Evolutionary conservation across 1,284 basidiomycete genomes (phyloP).

Genomic region (Coniferiporia sulphurascens): DNA sequence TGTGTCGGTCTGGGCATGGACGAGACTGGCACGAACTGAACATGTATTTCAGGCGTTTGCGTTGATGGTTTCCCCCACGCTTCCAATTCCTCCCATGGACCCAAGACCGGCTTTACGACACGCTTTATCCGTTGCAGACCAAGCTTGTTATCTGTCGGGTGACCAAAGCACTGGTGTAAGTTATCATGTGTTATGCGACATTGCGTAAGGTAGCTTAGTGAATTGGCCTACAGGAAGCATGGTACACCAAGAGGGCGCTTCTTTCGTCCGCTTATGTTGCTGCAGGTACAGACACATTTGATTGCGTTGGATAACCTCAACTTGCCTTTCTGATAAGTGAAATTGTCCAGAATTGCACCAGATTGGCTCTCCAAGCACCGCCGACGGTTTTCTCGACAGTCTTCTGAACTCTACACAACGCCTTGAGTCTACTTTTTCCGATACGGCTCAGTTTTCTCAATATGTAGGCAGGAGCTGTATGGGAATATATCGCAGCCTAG

Average conservation of each 20-base stretch:
- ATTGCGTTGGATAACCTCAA: background rate
- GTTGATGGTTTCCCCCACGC: conserved; percentile 47
- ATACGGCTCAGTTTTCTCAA: conserved; percentile 46
- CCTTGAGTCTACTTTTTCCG: conserved; percentile 41
- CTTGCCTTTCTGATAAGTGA: background rate
- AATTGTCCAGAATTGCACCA: conserved; percentile 61
- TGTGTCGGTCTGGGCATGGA: conserved; percentile 26
- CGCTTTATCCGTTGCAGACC: conserved; percentile 55
- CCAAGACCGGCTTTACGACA: conserved; percentile 55
- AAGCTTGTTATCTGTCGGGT: conserved; percentile 53
- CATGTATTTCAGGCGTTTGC: conserved; percentile 52
- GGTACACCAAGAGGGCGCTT: conserved; percentile 62
- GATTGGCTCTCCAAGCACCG: conserved; percentile 61
- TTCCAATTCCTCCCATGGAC: conserved; percentile 48
- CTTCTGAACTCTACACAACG: conserved; percentile 46
- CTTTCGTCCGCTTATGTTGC: conserved; percentile 61
- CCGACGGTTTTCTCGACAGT: conserved; percentile 56
- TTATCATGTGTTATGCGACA: conserved; percentile 2
- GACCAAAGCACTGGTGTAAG: conserved; percentile 52
- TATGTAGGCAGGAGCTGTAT: conserved; percentile 66
- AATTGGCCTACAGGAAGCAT: conserved; percentile 43
- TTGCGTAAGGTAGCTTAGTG: conserved; percentile 1
- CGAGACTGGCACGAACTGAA: background rate
- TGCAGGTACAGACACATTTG: conserved; percentile 41
- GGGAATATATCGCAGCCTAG: conserved; percentile 55